Base-by-base conservation (phyloP, 148 eudicot species). In the Cornus kousa region DNA sequence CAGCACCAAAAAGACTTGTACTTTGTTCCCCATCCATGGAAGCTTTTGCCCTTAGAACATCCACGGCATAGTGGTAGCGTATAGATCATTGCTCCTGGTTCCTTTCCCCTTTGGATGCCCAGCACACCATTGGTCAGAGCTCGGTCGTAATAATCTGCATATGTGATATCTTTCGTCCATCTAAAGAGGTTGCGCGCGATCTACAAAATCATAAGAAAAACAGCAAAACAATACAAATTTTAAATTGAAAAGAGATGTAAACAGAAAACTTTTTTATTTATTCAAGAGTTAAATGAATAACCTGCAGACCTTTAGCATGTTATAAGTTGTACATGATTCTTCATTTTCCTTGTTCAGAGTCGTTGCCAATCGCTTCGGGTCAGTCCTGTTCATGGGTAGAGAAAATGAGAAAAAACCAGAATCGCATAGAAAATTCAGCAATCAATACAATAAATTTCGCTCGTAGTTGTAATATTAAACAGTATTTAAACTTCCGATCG, bases 71-170 rank as follows among this genome's bases (percentile, higher is more conserved):
- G 78, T 43, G 99, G 99, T 81, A 92, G 95, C 97, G 91, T 90
- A 78, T 96, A 96, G 72, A 96, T 92, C 98, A 96, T 94, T 20
- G 91, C 87, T 72, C 99, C 99, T 3, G 98, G 98, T 33, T 92
- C 92, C 8, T 31, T 88, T 68, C 98, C 95, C 81, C 93, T 88
- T 85, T 96, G 99, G 82, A 92, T 92, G 82, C 98, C 82, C 43
- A 93, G 80, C 16, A 96, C 94, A 82, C 97, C 98, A 78, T 96
- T 96, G 22, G 95, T 92, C 74, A 93, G 82, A 62, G 97, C 93
- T 32, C 97, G 88, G 77, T 96, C 99, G 53, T 96, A 96, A 77
- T 92, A 91, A 80, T 96, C 98, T 70, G 99, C 99, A 85, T 96
- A 96, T 70, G 76, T 82, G 70, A 87, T 82, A 78, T 96, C 93